phyloP scores from a whole-genome alignment of 345 rosid species.

The Moringa oleifera region DNA sequence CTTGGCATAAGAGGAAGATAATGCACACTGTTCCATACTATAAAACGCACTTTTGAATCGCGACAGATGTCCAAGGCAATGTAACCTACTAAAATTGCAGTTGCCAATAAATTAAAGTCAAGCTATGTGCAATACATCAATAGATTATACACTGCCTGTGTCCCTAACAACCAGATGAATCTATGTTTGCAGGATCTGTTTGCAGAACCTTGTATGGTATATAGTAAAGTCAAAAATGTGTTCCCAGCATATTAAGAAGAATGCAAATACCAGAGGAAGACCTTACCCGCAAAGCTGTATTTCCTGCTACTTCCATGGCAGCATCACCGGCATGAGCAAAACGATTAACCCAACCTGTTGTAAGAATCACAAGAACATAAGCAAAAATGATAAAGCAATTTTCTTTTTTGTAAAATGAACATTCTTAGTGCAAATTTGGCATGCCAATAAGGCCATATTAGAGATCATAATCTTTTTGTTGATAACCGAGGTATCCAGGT shows the following conservation, averaged over 20 bases:
- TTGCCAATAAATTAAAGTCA: not conserved
- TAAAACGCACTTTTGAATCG: not conserved
- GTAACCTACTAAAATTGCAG: not conserved
- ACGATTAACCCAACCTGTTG: conserved; percentile 95
- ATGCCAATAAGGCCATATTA: too few relatives aligned
- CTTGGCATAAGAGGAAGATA: too few relatives aligned
- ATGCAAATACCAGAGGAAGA: conserved; percentile 3
- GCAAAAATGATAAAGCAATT: not conserved
- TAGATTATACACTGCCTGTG: not conserved
- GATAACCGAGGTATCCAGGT: too few relatives aligned
- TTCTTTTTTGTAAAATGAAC: not conserved
- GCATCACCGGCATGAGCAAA: conserved; percentile 95
- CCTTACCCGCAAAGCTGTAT: conserved; percentile 74
- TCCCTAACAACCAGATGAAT: not conserved
- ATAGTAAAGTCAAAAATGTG: not conserved
- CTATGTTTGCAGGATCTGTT: not conserved
- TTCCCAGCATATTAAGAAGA: too few relatives aligned
- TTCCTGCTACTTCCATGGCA: conserved; percentile 86
- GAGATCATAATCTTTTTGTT: too few relatives aligned
- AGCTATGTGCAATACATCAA: not conserved
- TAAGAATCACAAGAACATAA: conserved; percentile 13
- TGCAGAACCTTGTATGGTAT: not conserved
- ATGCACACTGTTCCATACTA: not conserved
- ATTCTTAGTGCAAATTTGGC: too few relatives aligned
- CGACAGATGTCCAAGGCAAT: not conserved